Evolutionary conservation across 257 asterid species (phyloP), one percentile per base, ranked within the genome.

Genomic region (Rhazya stricta): DNA sequence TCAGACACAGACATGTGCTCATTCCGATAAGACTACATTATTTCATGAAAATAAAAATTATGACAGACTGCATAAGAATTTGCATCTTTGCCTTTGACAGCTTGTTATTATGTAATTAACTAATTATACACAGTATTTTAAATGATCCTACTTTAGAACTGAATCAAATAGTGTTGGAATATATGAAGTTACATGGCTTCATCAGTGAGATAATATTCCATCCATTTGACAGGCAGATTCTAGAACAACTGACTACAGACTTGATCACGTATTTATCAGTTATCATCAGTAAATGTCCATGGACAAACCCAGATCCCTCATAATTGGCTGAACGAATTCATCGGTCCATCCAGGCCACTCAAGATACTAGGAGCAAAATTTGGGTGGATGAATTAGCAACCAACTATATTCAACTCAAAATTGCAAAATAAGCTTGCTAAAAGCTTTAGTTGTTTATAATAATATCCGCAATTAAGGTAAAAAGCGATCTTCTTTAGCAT

Each of bases 1-100:
- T 27, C 71, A 42, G 76, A 19, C 45, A 53, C 36, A 42, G 30
- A 50, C 61, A 51, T 72, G 74, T 78, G 69, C 68, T 0, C 60
- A 60, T 62, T 62, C 19, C 50, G 9, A 9, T 11, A 37, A 21
- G 32, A 37, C 71, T 65, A 34, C 19, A 63, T 16, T 34, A 66
- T 66, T 66, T 66, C 71, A 37, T 66, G 50, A 37, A 21, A 19
- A 66, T 9, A 30, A 66, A 66, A 37, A 66, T 66, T 19, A 37
- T 66, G 71, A 66, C 71, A 37, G 71, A 37, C 16, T 32, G 43
- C 69, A 6, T 63, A 36, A 63, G 69, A 63, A 63, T 32, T 63
- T 63, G 45, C 45, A 5, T 37, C 48, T 37, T 37, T 37, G 9
- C 37, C 19, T 37, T 37, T 50, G 0, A 15, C 30, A 15, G 9